Evolutionary conservation across 139 green algal species (phyloP), one percentile per base, ranked within the genome.

Genomic region (Desmodesmus armatus): DNA sequence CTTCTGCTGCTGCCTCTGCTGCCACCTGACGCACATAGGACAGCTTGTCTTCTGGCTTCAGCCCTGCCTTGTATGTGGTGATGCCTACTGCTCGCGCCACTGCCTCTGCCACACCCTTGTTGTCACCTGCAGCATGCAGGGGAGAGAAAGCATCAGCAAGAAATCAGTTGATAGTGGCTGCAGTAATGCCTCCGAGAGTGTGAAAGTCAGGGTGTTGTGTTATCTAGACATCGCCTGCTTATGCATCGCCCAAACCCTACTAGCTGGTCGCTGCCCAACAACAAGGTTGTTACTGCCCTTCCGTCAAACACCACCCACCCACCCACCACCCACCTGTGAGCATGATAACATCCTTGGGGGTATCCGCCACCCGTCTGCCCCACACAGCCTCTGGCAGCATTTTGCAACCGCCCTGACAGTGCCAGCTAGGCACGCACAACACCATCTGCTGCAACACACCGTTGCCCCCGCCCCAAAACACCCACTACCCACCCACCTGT

Each of bases 41-140:
- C 60, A 98, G 91, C 88, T 98, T 98, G 67, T 96, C 85, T 67
- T 95, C 88, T 0, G 96, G 96, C n/a, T 85, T 90, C 44, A 98
- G 88, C 0, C 80, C 92, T 27, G 94, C 87, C 2, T 71, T 66
- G 62, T 94, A 92, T 23, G 90, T 51, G 1, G 27, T 15, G 65
- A 98, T 94, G 72, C 93, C 91, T 35, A 98, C 82, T 19, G 79
- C 40, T 0, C 78, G 53, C 0, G 91, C 94, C 40, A 98, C 91
- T n/a, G 55, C 85, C 27, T 60, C 39, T 0, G 89, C 69, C 29
- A 87, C 69, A 84, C 91, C 23, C n/a, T 85, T 78, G 81, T 95
- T 96, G 89, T 98, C 96, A 13, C 96, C 96, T 78, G 94, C 91
- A 67, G 51, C 29, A n/a, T n/a, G n/a, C n/a, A n/a, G n/a, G n/a